Base-by-base conservation (phyloP, 1,139 yeast genomes). In the Zygosaccharomyces pseudobailii region DNA sequence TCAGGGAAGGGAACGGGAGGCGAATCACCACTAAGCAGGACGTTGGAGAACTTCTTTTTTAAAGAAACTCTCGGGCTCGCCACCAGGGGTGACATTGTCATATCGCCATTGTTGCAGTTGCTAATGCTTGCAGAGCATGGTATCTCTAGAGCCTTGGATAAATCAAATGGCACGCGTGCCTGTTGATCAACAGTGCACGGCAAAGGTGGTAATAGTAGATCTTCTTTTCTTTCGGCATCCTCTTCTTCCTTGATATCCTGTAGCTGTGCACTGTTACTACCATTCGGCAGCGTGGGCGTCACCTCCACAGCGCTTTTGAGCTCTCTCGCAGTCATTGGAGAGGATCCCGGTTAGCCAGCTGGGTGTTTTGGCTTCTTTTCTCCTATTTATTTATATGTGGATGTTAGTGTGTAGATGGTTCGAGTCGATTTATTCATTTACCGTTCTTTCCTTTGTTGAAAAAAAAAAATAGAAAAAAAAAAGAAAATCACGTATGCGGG, bases 61-160 rank as follows among this genome's bases (percentile, higher is more conserved):
- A 55, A 42, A 5, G 57, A 48, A 8, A 54, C 34, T 37, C 50
- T 53, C 13, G 56, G 56, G 25, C 50, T 50, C 10, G 48, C 27
- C 6, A 43, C 36, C 43, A 35, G 37, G 13, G 51, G 43, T 6
- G 46, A 28, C 40, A 42, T 20, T 19, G 13, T 28, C 20, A 21
- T 20, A 28, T 40, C 21, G 28, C 36, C 24, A 36, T 22, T 36
- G 8, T 36, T 47, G 42, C 42, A 40, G 9, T 40, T 41, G 23
- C 28, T 31, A n/a, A 22, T 33, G 17, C 43, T 36, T 22, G 36
- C 36, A 19, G 42, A 40, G 8, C 31, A 34, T 20, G 64, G 55
- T 37, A 63, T 63, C 49, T 62, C 65, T 24, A 63, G 43, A 6
- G 67, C 67, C 45, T 62, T 61, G 6, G 67, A 62, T 21, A 63